Base-by-base conservation (phyloP, 768 basidiomycete species). In the Psilocybe cubensis region DNA sequence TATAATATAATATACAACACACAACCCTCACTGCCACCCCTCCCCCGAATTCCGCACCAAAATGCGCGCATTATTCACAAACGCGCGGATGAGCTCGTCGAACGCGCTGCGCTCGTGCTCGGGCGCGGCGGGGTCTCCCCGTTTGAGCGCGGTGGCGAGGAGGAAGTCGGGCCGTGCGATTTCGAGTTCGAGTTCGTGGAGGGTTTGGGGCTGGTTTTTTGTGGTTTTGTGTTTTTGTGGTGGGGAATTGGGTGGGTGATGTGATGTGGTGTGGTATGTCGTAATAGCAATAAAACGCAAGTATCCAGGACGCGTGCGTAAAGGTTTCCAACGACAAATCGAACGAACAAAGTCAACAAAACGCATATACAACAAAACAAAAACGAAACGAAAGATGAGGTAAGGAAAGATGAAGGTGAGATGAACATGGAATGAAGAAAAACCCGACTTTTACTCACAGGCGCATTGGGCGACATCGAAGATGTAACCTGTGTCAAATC, bases 101-200 rank as follows among this genome's bases (percentile, higher is more conserved):
- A 95, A 98, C 5, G 87, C 86, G 60, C 77, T 81, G 23, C 84
- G 82, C 66, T 91, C 93, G 64, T 75, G 75, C 69, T 89, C 88
- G 25, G 81, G 72, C 57, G 72, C 79, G 58, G 75, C 81, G 46
- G 79, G 79, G 56, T 91, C 87, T 10, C 80, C 81, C 17, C 91
- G 84, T 68, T 86, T 87, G 42, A 79, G 74, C 0, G 91, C 94
- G 11, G 89, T 84, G 6, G 85, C 78, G 17, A 96, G 72, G 14
- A 99, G 73, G 40, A 90, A 76, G 3, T 82, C 80, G 17, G 94
- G 79, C 28, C 93, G 82, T 1, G 88, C 80, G 54, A 91, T 80
- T 74, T 99, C 97, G 33, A 99, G 72, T 67, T 99, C 97, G 17
- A 99, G 79, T 70, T 99, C 96, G 68, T 96, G 92, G 5, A 88